Conservation (phyloP, 1,139 yeast species). For the Lizanozyma gosingica region DNA sequence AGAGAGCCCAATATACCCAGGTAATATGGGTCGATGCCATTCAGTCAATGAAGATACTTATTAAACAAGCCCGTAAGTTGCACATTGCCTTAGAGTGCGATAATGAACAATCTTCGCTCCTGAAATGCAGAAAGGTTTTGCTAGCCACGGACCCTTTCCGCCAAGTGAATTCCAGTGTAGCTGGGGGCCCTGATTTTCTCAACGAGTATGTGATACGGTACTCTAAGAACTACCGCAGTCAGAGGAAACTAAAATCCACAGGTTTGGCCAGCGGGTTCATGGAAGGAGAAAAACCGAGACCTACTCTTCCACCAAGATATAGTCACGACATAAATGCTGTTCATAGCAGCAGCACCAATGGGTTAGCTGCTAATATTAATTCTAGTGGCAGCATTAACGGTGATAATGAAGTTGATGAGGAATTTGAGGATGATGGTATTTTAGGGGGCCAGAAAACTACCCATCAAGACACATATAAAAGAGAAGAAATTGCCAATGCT, state of each 20-base stretch:
- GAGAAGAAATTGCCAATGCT: slow-evolving; percentile 55
- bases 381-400: slow-evolving; percentile 3
- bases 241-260: background rate
- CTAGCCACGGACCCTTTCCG: slow-evolving; percentile 51
- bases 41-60: slow-evolving; percentile 77
- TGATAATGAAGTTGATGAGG: slow-evolving; percentile 8
- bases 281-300: background rate
- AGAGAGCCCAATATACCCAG: slow-evolving; percentile 71
- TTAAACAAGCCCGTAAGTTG: slow-evolving; percentile 60
- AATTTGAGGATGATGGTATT: slow-evolving; percentile 9
- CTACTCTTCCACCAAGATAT: background rate
- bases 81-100: slow-evolving; percentile 59
- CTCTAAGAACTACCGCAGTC: slow-evolving; percentile 3
- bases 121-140: slow-evolving; percentile 38
- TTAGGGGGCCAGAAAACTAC: slow-evolving; percentile 4
- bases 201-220: slow-evolving; percentile 60
- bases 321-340: background rate
- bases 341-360: slow-evolving; percentile 1
- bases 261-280: background rate
- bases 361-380: slow-evolving; percentile 1
- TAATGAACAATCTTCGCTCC: slow-evolving; percentile 34
- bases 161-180: slow-evolving; percentile 55
- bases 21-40: slow-evolving; percentile 94
- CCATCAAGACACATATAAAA: slow-evolving; percentile 15
- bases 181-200: slow-evolving; percentile 58